Evolutionary conservation across 148 eudicot species (phyloP).

Genomic region (Polygonum aviculare): DNA sequence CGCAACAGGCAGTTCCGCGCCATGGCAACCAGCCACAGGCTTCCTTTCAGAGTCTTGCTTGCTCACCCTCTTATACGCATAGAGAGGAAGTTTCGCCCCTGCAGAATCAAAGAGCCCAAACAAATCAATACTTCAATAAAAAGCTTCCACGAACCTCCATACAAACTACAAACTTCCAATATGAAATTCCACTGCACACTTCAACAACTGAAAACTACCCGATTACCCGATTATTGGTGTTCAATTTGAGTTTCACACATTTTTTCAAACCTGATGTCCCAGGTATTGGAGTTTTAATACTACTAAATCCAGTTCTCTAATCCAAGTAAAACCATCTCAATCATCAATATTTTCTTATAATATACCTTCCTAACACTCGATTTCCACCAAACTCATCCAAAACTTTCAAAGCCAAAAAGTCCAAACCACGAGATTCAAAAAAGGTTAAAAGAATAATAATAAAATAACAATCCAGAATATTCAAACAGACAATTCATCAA

Average conservation of each 20-base stretch:
- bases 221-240: neutral
- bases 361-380: neutral
- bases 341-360: neutral
- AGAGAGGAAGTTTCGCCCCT: constrained; percentile 64
- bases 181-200: neutral
- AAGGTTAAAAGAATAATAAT: neutral
- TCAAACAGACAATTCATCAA: neutral
- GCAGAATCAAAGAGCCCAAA: constrained; percentile 4
- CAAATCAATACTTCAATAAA: constrained; percentile 1
- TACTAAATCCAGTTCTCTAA: neutral
- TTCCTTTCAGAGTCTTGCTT: constrained; percentile 20
- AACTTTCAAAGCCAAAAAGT: neutral
- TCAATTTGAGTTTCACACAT: neutral
- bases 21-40: constrained; percentile 23
- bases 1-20: constrained; percentile 58
- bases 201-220: neutral
- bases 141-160: neutral
- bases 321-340: neutral
- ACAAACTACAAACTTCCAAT: neutral
- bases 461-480: neutral
- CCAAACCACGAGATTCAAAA: neutral
- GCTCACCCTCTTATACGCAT: constrained; percentile 42
- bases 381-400: neutral
- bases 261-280: neutral
- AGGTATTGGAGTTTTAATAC: neutral